A percentile compares a stretch with the other conserved stretches of the same genome.
Conservation (phyloP, 345 rosid species). For the Schrenkiella parvula region DNA sequence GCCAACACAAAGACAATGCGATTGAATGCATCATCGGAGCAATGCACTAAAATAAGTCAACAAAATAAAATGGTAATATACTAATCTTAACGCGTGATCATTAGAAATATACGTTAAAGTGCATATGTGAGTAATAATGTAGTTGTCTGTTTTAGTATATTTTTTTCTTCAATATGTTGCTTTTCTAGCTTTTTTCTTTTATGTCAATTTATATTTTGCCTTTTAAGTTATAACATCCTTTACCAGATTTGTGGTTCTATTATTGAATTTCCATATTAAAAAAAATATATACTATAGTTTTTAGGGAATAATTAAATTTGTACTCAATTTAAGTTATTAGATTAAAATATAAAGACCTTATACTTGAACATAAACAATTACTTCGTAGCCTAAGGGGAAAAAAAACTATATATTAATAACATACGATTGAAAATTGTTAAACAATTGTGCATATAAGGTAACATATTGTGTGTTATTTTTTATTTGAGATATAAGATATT, state of each 20-base stretch:
- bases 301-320: too few relatives aligned
- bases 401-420: too few relatives aligned
- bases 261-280: neutral
- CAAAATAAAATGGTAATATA: neutral
- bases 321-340: neutral
- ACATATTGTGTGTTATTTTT: neutral
- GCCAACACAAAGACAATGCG: too few relatives aligned
- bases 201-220: neutral
- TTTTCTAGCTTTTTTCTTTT: neutral
- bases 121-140: neutral
- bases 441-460: neutral
- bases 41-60: neutral
- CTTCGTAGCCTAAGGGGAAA: too few relatives aligned
- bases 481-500: conserved; percentile 5
- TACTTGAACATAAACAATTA: neutral
- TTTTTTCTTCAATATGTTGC: neutral
- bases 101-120: neutral
- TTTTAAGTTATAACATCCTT: neutral
- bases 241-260: neutral
- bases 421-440: too few relatives aligned
- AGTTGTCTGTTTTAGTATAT: neutral
- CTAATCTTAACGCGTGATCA: neutral
- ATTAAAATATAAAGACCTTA: neutral
- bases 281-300: neutral
- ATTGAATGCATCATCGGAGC: too few relatives aligned